These are phyloP conservation scores for Hapsidospora chrysogenum DNA, from an alignment of 495 filamentous ascomycete genomes.

Conservation along the genomic window DNA sequence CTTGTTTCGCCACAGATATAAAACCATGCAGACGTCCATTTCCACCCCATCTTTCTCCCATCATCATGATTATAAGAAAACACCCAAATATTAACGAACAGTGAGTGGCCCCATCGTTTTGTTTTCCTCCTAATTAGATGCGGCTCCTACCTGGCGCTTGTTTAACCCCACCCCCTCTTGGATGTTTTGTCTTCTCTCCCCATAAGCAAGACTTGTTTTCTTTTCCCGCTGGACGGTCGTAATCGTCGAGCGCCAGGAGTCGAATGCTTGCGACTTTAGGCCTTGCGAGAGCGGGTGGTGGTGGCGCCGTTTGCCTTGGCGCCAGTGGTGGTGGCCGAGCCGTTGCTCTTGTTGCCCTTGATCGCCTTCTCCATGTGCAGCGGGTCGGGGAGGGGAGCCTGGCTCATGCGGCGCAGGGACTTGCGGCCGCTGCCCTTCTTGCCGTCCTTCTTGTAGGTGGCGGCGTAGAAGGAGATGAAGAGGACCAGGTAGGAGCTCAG, in stretches of 20 bases:
- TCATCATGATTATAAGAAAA: too few species aligned
- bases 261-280: slow-evolving; percentile 17
- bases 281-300: slow-evolving; percentile 41
- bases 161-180: too few species aligned
- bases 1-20: too few species aligned
- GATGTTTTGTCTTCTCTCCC: too few species aligned
- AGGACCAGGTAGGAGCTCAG: slow-evolving; percentile 87
- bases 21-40: too few species aligned
- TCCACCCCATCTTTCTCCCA: too few species aligned
- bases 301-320: slow-evolving; percentile 31
- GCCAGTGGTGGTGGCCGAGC: slow-evolving; percentile 24
- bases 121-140: too few species aligned
- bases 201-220: neutral
- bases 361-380: slow-evolving; percentile 16
- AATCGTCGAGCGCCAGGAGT: neutral
- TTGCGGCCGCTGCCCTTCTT: slow-evolving; percentile 41
- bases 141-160: too few species aligned
- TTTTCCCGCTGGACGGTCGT: neutral
- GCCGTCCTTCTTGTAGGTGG: slow-evolving; percentile 82
- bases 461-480: slow-evolving; percentile 97
- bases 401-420: slow-evolving; percentile 33
- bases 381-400: slow-evolving; percentile 34
- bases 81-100: too few species aligned
- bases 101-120: too few species aligned
- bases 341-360: slow-evolving; percentile 10